phyloP scores from a whole-genome alignment of 2,329 filamentous ascomycete species.

The Colletotrichum falcatum region DNA sequence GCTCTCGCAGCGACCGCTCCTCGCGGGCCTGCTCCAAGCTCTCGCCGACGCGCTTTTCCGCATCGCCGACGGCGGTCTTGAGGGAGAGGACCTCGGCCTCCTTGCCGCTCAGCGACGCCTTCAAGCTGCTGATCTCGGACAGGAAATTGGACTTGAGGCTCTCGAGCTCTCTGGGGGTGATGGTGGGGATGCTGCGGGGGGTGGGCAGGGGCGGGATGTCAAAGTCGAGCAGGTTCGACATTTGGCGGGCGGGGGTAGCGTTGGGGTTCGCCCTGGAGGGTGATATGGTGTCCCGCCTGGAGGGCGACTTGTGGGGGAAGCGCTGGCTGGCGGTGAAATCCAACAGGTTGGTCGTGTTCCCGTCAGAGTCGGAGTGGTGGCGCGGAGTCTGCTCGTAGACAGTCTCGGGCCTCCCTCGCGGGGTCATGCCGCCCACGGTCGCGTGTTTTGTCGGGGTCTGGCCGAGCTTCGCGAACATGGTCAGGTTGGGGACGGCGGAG shows the following conservation, averaged over 20 bases:
- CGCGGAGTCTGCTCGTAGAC: slow-evolving; percentile 53
- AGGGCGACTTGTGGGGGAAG: slow-evolving; percentile 63
- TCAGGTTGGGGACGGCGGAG: slow-evolving; percentile 90
- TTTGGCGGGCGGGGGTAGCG: slow-evolving; percentile 64
- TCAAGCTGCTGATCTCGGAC: slow-evolving; percentile 94
- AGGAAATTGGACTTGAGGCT: slow-evolving; percentile 90
- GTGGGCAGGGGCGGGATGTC: slow-evolving; percentile 95
- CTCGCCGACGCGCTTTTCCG: slow-evolving; percentile 91
- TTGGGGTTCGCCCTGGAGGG: slow-evolving; percentile 44
- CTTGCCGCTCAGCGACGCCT: slow-evolving; percentile 90
- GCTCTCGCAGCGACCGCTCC: slow-evolving; percentile 76
- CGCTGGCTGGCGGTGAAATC: slow-evolving; percentile 86
- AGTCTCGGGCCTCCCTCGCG: slow-evolving; percentile 52
- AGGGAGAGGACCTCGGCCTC: slow-evolving; percentile 91
- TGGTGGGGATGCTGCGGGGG: slow-evolving; percentile 88
- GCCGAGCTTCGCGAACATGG: slow-evolving; percentile 80
- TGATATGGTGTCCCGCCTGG: slow-evolving; percentile 47
- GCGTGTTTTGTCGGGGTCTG: slow-evolving; percentile 70
- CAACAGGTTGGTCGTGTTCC: slow-evolving; percentile 80
- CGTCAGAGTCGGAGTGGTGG: slow-evolving; percentile 57
- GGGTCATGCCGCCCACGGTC: slow-evolving; percentile 54
- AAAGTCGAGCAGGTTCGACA: slow-evolving; percentile 84
- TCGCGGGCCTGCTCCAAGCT: slow-evolving; percentile 86
- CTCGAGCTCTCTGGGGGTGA: slow-evolving; percentile 93
- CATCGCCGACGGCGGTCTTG: slow-evolving; percentile 88